phyloP scores from a whole-genome alignment of 768 basidiomycete genomes.

The Suillus sp. region DNA sequence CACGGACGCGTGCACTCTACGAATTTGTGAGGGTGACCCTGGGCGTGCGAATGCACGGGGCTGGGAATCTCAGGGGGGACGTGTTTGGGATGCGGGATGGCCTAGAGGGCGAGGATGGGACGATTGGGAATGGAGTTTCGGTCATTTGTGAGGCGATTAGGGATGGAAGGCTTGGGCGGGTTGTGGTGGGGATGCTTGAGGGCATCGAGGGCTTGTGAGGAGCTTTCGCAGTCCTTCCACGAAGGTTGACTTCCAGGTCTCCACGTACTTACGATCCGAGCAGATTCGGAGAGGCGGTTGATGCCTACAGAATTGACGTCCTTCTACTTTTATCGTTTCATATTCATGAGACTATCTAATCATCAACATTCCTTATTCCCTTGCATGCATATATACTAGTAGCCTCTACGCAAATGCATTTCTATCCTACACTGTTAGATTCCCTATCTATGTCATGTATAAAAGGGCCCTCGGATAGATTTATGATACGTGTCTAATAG shows the following conservation, averaged over 20 bases:
- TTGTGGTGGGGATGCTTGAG: conserved; percentile 56
- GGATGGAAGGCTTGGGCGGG: conserved; percentile 64
- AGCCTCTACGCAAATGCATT: not conserved
- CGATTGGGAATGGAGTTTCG: conserved; percentile 70
- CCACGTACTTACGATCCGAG: not conserved
- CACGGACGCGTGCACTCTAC: conserved; percentile 65
- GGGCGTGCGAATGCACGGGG: conserved; percentile 81
- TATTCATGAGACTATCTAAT: not conserved
- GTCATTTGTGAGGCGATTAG: conserved; percentile 80
- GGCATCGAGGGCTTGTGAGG: conserved; percentile 18
- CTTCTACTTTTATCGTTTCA: not conserved
- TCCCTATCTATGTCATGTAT: not conserved
- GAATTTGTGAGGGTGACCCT: conserved; percentile 72
- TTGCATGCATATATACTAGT: not conserved
- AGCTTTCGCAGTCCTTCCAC: not conserved
- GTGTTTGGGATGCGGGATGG: conserved; percentile 57
- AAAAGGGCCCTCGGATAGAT: not conserved
- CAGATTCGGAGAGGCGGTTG: not conserved
- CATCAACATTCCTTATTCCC: not conserved
- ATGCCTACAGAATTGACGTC: not conserved
- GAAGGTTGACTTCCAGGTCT: not conserved
- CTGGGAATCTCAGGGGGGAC: conserved; percentile 66
- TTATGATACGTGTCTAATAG: not conserved
- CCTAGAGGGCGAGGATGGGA: conserved; percentile 48
- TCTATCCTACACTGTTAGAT: not conserved